A percentile compares a stretch with the other conserved stretches of the same genome.
phyloP scores from a whole-genome alignment of 306 rosid species.

The Castanea crenata region DNA sequence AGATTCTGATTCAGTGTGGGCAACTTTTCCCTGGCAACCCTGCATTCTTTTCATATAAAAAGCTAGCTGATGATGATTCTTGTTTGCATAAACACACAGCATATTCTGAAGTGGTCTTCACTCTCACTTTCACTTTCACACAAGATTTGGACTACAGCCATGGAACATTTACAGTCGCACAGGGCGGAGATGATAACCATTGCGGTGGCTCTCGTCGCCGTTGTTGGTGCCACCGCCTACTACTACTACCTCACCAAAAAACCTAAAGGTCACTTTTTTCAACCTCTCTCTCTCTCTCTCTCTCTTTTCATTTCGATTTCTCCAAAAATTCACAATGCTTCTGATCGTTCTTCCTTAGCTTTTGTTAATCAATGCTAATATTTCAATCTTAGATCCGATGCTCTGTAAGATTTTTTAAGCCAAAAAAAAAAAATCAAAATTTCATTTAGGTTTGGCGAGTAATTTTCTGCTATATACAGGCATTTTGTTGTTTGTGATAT shows the following conservation, averaged over 20 bases:
- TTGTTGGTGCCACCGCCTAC: conserved; percentile 56
- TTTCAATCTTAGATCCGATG: not conserved
- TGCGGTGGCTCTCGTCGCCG: conserved; percentile 47
- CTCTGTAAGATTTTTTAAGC: not conserved
- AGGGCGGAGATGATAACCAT: conserved; percentile 47
- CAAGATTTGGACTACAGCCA: not conserved
- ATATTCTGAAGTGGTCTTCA: no score
- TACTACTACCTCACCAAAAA: conserved; percentile 57
- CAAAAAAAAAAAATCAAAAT: not conserved
- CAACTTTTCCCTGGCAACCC: no score
- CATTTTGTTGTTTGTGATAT: not conserved
- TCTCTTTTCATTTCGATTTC: no score
- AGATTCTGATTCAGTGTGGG: no score
- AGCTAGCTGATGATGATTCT: not conserved
- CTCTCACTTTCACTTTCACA: not conserved
- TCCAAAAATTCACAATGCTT: not conserved
- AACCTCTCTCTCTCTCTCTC: not conserved
- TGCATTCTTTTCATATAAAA: no score
- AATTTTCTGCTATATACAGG: not conserved
- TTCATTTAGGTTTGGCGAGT: not conserved
- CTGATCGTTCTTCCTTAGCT: not conserved
- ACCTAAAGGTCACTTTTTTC: conserved; percentile 38
- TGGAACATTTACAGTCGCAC: conserved; percentile 40
- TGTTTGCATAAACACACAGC: not conserved
- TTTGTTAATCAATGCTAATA: not conserved